phyloP scores from a whole-genome alignment of 2,329 filamentous ascomycete species.

The Aspergillus proliferans region DNA sequence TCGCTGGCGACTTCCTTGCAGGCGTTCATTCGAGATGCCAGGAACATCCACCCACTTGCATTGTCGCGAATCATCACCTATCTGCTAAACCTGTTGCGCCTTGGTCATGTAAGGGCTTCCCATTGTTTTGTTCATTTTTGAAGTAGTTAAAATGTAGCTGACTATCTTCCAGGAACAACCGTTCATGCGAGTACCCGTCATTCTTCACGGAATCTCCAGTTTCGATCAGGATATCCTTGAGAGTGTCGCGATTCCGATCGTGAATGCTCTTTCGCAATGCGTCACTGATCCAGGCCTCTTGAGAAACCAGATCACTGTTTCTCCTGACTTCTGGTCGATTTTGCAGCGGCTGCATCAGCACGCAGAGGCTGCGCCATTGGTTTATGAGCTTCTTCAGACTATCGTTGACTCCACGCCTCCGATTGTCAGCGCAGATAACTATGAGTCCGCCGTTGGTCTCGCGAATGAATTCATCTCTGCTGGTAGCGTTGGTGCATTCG shows the following conservation, averaged over 20 bases:
- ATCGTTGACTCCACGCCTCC: conserved; percentile 66
- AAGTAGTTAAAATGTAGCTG: conserved; percentile 3
- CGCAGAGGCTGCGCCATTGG: conserved; percentile 64
- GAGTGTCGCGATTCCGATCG: conserved; percentile 66
- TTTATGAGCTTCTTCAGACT: conserved; percentile 81
- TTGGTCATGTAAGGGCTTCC: conserved; percentile 65
- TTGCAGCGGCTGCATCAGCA: conserved; percentile 67
- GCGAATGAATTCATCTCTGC: conserved; percentile 86
- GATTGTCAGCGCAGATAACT: conserved; percentile 90
- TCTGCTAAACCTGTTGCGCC: conserved; percentile 70
- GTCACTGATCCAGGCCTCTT: conserved; percentile 71
- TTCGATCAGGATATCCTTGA: conserved; percentile 72
- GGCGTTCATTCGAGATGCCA: conserved; percentile 70
- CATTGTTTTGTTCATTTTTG: neutral
- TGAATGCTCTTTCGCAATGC: conserved; percentile 73
- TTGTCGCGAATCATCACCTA: conserved; percentile 83
- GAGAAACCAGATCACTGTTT: conserved; percentile 88
- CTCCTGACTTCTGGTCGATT: conserved; percentile 94
- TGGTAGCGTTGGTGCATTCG: conserved; percentile 63
- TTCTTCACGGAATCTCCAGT: conserved; percentile 84
- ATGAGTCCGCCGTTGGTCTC: conserved; percentile 76
- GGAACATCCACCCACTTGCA: conserved; percentile 73
- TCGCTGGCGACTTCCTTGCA: conserved; percentile 75
- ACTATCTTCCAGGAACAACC: conserved; percentile 62
- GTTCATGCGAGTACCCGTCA: conserved; percentile 83